Evolutionary conservation across 805 yeast species (phyloP).

Genomic region (Dipodascus geniculatus): DNA sequence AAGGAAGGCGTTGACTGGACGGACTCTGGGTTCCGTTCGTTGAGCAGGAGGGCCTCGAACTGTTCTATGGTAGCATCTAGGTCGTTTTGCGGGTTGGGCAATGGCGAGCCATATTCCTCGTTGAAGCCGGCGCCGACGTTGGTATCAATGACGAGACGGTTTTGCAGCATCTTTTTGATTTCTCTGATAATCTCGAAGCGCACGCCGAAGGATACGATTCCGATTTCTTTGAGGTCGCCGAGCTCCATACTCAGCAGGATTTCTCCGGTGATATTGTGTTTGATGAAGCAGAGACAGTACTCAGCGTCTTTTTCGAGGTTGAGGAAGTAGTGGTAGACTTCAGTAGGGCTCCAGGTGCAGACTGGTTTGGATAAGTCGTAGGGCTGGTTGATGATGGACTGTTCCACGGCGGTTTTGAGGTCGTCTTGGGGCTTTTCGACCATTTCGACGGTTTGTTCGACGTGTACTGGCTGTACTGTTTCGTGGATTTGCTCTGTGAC

Average conservation of each 20-base stretch:
- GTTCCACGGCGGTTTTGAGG: background rate
- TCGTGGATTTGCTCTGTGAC: background rate
- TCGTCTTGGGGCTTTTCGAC: background rate
- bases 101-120: background rate
- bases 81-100: background rate
- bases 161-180: background rate
- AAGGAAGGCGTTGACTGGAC: background rate
- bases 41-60: background rate
- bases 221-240: background rate
- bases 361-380: background rate
- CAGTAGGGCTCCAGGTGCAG: background rate
- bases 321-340: background rate
- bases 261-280: background rate
- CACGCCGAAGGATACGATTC: background rate
- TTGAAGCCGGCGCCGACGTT: background rate
- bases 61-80: background rate
- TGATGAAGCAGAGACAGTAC: background rate
- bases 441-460: background rate
- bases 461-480: background rate
- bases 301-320: background rate
- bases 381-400: background rate
- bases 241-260: background rate
- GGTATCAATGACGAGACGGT: background rate
- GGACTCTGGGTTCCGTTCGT: background rate
- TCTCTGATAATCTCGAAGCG: background rate